Base-by-base conservation (phyloP, 2,329 filamentous ascomycete species). In the Xylaria sp. region DNA sequence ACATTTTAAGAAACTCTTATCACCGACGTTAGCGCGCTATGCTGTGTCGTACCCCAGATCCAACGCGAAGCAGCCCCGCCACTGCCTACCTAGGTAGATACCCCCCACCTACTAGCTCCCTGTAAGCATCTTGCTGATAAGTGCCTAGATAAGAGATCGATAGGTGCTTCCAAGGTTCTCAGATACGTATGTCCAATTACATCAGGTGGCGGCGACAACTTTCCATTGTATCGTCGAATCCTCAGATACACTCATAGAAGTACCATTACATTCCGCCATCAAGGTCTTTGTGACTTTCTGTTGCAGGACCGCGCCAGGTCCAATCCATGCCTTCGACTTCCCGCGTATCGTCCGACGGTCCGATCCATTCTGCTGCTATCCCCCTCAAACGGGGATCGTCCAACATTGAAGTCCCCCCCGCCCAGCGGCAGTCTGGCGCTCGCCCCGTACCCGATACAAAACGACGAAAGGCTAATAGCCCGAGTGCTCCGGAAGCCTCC, bases 241-340 rank as follows among this genome's bases (percentile, higher is more conserved):
- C 9, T 41, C 49, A 38, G 48, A 17, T 54, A 62, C 46, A 43
- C 44, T 44, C 23, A 57, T 40, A 55, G n/a, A 33, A 27, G 37
- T 54, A 55, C 48, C 21, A 27, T 57, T 31, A 23, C 25, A 53
- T 48, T 13, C 53, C 54, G 19, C 29, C 35, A 29, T 57, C 37
- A 55, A 63, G 67, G 67, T 63, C 67, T 63, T 66, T 62, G 68
- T 70, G 67, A 70, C 69, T 70, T 66, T 67, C 62, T 54, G 67
- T 70, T 71, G 67, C 70, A 66, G 68, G 68, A 65, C 68, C 68
- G 70, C 54, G 52, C 63, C 61, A 66, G 70, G 70, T 69, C 68
- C 60, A 31, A 44, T 54, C 54, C 67, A 73, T 71, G 71, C 68
- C 70, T 72, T 62, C 72, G 62, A 68, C 67, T 58, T 64, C 64